Evolutionary conservation across 148 eudicot species (phyloP).

Genomic region (Vaccinium darrowii): DNA sequence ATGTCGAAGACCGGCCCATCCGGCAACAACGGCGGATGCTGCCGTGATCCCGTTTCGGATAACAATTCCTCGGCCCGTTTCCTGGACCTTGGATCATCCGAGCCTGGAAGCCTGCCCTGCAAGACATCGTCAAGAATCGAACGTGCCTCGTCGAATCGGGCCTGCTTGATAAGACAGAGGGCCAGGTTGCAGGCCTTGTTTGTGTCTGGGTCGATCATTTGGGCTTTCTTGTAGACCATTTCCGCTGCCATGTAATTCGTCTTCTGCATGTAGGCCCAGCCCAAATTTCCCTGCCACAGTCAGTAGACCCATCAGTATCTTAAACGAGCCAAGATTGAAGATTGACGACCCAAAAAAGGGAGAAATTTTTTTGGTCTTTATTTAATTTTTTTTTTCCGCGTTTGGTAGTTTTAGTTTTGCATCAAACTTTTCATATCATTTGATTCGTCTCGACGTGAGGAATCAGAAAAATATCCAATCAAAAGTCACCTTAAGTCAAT

Average conservation of each 20-base stretch:
- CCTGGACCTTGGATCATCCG: conserved; percentile 37
- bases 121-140: conserved; percentile 32
- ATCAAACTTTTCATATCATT: too few relatives aligned
- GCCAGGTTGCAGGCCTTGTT: conserved; percentile 54
- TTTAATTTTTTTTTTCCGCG: too few relatives aligned
- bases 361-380: too few relatives aligned
- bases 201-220: conserved; percentile 43
- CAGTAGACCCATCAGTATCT: neutral
- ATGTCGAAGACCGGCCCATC: conserved; percentile 9
- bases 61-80: conserved; percentile 38
- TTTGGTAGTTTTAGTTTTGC: too few relatives aligned
- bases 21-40: neutral
- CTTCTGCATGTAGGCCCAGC: conserved; percentile 57
- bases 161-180: conserved; percentile 37
- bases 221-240: conserved; percentile 45
- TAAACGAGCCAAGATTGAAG: too few relatives aligned
- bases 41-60: conserved; percentile 26
- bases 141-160: conserved; percentile 25
- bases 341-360: too few relatives aligned
- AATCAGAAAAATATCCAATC: too few relatives aligned
- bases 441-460: too few relatives aligned
- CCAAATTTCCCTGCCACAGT: conserved; percentile 48
- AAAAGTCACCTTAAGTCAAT: too few relatives aligned
- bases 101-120: conserved; percentile 33
- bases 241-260: conserved; percentile 45